Evolutionary conservation across 75 land plant genomes (phyloP), one percentile per base, ranked within the genome.

Genomic region (Gnetum montanum): DNA sequence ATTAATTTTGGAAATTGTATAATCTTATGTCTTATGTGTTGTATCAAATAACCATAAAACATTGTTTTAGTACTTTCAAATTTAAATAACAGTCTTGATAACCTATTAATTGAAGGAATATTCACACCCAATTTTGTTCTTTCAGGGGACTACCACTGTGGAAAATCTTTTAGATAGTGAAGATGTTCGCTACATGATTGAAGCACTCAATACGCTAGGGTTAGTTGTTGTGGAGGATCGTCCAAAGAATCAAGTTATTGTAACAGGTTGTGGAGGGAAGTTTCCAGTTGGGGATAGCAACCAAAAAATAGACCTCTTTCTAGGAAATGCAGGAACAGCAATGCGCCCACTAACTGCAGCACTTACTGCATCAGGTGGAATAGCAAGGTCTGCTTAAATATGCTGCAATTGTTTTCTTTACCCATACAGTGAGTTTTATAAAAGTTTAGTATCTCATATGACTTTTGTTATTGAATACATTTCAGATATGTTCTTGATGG

Each of bases 311-410:
- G 51, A 80, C 31, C 90, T 94, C 49, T 89, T 94, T 59, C 58
- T 94, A 18, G 98, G 98, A 15, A 94, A 94, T 74, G 98, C 98
- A 13, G 98, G 98, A 28, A 94, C 98, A 28, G 96, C 98, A 46
- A 94, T 94, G 98, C 76, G 98, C 3, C 98, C 98, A 11, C 60
- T 94, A 64, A 83, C 98, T 20, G 98, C 98, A 37, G 98, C 85
- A 58, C 89, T 94, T 49, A 68, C 82, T 31, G 98, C 82, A 47
- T 96, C 98, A 11, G 96, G 98, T 63, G 96, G 98, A 64, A 79
- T 80, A 43, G 63, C 84, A 49, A 90, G 96, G 98, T 94, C 23
- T 56, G 70, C n/a, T n/a, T 57, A 4, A 37, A 6, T 4, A 29
- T 60, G 4, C 31, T 54, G 50, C 60, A 58, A 18, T 30, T 33